Conservation (phyloP, 805 yeast species). For the Suhomyces sp. region DNA sequence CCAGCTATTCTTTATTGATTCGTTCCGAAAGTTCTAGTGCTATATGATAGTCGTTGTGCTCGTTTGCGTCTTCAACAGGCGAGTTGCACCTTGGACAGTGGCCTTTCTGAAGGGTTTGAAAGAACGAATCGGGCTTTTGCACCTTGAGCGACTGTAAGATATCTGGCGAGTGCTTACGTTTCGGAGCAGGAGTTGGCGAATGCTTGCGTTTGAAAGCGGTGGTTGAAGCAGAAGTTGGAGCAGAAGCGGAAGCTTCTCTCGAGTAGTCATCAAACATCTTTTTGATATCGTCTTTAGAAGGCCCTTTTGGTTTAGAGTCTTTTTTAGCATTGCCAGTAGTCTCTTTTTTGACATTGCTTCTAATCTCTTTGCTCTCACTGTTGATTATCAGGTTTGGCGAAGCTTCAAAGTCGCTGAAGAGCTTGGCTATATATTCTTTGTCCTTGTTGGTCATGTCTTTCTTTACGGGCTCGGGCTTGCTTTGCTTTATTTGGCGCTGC, state of each 20-base stretch:
- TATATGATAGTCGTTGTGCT: slow-evolving; percentile 55
- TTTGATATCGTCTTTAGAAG: slow-evolving; percentile 17
- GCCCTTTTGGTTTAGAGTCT: neutral
- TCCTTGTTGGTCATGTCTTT: slow-evolving; percentile 15
- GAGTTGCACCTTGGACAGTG: slow-evolving; percentile 27
- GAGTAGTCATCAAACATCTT: slow-evolving; percentile 22
- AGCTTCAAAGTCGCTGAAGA: slow-evolving; percentile 17
- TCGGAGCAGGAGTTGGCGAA: neutral
- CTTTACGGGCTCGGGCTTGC: neutral
- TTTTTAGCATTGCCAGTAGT: neutral
- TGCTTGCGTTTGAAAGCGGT: neutral
- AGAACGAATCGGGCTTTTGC: slow-evolving; percentile 7
- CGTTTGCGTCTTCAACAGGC: slow-evolving; percentile 32
- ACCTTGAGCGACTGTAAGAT: slow-evolving; percentile 8
- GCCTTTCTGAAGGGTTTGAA: slow-evolving; percentile 18
- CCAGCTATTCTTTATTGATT: neutral
- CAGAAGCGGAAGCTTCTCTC: neutral
- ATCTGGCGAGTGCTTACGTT: slow-evolving; percentile 1
- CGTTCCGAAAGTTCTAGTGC: slow-evolving; percentile 48
- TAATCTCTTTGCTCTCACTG: neutral
- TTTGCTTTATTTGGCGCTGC: neutral
- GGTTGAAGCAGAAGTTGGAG: neutral
- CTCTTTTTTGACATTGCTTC: neutral
- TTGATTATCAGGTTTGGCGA: neutral
- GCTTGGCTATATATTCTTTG: slow-evolving; percentile 24